These are phyloP conservation scores for Plantago coronopus DNA, from an alignment of 305 asterid species.

Conservation along the genomic window DNA sequence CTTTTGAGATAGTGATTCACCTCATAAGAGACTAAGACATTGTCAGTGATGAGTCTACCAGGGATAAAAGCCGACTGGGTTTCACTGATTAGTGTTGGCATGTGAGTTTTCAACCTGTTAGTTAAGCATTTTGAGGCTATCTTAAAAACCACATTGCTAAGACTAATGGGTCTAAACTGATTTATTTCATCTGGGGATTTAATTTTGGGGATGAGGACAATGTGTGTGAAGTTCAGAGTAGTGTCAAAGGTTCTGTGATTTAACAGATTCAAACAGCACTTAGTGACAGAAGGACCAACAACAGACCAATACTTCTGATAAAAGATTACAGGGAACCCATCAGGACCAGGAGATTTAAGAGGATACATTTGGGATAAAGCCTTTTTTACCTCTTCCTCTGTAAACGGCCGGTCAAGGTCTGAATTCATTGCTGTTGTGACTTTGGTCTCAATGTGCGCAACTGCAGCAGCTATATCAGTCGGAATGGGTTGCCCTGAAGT, in stretches of 20 bases:
- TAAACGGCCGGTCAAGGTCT: too few relatives aligned
- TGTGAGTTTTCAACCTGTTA: not conserved
- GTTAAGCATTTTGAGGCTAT: not conserved
- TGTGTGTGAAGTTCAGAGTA: not conserved
- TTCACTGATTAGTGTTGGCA: not conserved
- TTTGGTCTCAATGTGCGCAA: too few relatives aligned
- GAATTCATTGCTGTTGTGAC: too few relatives aligned
- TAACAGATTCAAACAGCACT: not conserved
- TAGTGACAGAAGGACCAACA: not conserved
- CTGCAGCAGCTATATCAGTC: too few relatives aligned
- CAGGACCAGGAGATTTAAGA: not conserved
- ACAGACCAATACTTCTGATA: not conserved
- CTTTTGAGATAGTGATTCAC: not conserved
- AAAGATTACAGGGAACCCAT: not conserved
- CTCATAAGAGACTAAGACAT: not conserved
- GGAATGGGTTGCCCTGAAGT: too few relatives aligned
- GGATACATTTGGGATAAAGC: not conserved
- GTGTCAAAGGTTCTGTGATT: not conserved
- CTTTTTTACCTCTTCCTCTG: too few relatives aligned
- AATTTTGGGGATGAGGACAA: not conserved
- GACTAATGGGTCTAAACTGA: not conserved
- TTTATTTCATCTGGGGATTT: not conserved
- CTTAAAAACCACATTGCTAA: not conserved
- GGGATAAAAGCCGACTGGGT: not conserved
- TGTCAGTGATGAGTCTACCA: not conserved